These are phyloP conservation scores for Linnemannia exigua DNA, from an alignment of 192 early-diverging fungal species.

Conservation along the genomic window DNA sequence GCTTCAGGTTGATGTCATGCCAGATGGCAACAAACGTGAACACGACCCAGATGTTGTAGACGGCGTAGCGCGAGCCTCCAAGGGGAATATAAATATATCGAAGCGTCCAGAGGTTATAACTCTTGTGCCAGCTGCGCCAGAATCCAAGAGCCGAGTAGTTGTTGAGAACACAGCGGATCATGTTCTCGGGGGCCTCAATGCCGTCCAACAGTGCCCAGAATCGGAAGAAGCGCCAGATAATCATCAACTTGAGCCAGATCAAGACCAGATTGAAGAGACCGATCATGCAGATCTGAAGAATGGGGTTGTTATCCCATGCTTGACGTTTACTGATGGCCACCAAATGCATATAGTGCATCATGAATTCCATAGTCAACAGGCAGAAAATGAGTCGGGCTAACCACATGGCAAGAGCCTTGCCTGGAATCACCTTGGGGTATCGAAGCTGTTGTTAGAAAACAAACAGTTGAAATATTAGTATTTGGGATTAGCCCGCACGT, in stretches of 20 bases:
- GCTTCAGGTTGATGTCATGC: conserved; percentile 91
- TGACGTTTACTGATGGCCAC: conserved; percentile 91
- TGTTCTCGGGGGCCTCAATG: conserved; percentile 92
- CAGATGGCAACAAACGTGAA: conserved; percentile 99
- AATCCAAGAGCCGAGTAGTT: conserved; percentile 95
- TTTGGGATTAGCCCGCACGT: neutral
- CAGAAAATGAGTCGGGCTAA: conserved; percentile 75
- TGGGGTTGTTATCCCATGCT: conserved; percentile 87
- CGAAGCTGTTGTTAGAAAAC: conserved; percentile 58
- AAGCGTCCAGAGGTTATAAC: conserved; percentile 92
- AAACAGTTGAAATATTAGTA: neutral
- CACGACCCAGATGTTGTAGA: conserved; percentile 86
- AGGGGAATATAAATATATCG: conserved; percentile 94
- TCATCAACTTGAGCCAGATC: conserved; percentile 94
- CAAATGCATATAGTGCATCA: conserved; percentile 89
- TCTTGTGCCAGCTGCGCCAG: conserved; percentile 98
- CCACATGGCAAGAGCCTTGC: conserved; percentile 64
- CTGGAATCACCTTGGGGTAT: conserved; percentile 63
- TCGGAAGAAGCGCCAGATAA: conserved; percentile 98
- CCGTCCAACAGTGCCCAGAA: conserved; percentile 97
- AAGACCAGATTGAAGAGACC: conserved; percentile 91
- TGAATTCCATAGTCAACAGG: conserved; percentile 87
- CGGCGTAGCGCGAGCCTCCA: conserved; percentile 80
- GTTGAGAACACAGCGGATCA: conserved; percentile 96
- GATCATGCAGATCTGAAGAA: conserved; percentile 87